Conservation (phyloP, 306 rosid species). For the Quercus robur region DNA sequence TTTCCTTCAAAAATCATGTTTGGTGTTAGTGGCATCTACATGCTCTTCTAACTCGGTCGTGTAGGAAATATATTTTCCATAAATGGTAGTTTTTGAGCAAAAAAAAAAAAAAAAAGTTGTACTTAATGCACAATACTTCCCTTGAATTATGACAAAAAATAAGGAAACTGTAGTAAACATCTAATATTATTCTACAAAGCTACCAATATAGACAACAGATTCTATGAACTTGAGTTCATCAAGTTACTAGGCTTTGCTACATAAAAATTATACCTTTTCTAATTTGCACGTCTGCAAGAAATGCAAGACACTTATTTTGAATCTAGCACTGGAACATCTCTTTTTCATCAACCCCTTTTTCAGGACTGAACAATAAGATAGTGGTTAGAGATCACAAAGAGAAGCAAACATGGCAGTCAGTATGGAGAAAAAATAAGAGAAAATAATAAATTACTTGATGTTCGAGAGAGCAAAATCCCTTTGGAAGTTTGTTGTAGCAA, state of each 20-base stretch:
- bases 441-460: constrained; percentile 12
- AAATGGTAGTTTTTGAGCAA: neutral
- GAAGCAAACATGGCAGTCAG: neutral
- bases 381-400: neutral
- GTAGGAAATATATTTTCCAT: neutral
- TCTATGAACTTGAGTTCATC: neutral
- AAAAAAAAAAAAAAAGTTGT: neutral
- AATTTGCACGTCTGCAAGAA: constrained; percentile 35
- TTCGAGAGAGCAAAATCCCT: constrained; percentile 30
- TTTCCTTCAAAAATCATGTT: neutral
- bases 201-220: neutral
- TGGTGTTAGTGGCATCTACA: neutral
- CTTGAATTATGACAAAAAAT: neutral
- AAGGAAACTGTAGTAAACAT: neutral
- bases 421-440: neutral
- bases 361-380: constrained; percentile 1
- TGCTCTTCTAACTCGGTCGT: neutral
- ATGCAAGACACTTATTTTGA: constrained; percentile 14
- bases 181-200: neutral
- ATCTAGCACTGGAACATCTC: constrained; percentile 32
- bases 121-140: neutral
- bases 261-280: constrained; percentile 17
- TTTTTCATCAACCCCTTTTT: constrained; percentile 30
- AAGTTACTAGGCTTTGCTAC: neutral
- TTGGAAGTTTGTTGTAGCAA: constrained; percentile 24